Evolutionary conservation across 2,329 filamentous ascomycete species (phyloP).

Genomic region (Rhynchosporium secalis): DNA sequence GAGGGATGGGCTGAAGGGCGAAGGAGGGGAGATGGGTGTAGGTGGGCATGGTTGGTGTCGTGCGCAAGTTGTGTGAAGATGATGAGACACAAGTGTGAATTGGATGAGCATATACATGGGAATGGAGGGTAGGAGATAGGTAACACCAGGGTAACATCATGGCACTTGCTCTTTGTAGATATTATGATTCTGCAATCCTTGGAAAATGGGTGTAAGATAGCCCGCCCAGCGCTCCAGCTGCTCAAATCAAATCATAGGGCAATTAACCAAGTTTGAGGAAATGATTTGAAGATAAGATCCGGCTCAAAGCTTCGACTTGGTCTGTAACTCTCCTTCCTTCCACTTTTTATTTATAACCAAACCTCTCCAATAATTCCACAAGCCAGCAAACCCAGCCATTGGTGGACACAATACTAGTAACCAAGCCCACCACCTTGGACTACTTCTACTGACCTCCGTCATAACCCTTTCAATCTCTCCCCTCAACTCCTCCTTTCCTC

Average conservation of each 20-base stretch:
- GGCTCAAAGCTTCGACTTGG: constrained; percentile 57
- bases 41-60: neutral
- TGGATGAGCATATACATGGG: neutral
- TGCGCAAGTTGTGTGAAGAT: too few relatives aligned
- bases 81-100: too few relatives aligned
- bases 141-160: neutral
- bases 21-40: neutral
- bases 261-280: neutral
- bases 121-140: neutral
- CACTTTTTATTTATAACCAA: constrained; percentile 68
- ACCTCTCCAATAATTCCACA: constrained; percentile 74
- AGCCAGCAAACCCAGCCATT: constrained; percentile 65
- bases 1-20: constrained; percentile 15
- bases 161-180: constrained; percentile 2
- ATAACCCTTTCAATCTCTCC: constrained; percentile 67
- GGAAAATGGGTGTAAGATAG: neutral
- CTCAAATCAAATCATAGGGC: too few relatives aligned
- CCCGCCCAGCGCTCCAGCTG: neutral
- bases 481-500: constrained; percentile 67
- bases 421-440: constrained; percentile 68
- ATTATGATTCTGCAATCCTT: neutral
- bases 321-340: constrained; percentile 58
- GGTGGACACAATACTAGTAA: constrained; percentile 70
- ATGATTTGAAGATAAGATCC: neutral
- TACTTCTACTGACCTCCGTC: constrained; percentile 57